Evolutionary conservation across 208 protist genomes (phyloP).

Genomic region (Entamoeba moshkovskii): DNA sequence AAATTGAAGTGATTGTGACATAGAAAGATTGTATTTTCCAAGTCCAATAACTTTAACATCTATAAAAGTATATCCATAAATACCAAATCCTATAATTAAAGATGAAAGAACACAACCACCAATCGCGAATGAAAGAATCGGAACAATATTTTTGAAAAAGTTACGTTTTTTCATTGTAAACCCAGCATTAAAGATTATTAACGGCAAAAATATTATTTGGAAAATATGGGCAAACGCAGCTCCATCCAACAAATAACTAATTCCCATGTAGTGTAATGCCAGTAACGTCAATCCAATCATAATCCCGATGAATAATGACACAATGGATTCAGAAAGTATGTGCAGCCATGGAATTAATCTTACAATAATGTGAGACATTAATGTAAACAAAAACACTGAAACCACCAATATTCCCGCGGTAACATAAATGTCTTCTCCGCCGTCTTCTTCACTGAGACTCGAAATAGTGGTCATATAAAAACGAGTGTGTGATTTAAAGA

Average conservation of each 20-base stretch:
- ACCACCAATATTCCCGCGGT: neutral
- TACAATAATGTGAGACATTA: neutral
- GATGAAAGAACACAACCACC: constrained; percentile 17
- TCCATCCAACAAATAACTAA: neutral
- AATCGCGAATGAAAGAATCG: constrained; percentile 22
- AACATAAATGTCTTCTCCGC: neutral
- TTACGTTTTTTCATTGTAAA: constrained; percentile 24
- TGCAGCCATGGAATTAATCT: neutral
- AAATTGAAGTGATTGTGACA: constrained; percentile 7
- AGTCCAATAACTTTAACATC: neutral
- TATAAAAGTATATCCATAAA: neutral
- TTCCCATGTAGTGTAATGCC: neutral
- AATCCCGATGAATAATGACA: neutral
- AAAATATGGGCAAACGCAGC: neutral
- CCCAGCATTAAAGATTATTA: constrained; percentile 35
- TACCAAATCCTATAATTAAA: constrained; percentile 21
- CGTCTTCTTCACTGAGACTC: neutral
- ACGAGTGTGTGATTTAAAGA: too few species aligned
- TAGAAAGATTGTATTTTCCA: neutral
- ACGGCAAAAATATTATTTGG: constrained; percentile 16
- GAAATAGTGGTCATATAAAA: neutral
- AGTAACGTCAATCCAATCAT: neutral
- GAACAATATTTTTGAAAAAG: constrained; percentile 26
- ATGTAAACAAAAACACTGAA: neutral
- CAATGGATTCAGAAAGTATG: neutral